These are phyloP conservation scores for Neoboletus magnificus DNA, from an alignment of 768 basidiomycete genomes.

Conservation along the genomic window DNA sequence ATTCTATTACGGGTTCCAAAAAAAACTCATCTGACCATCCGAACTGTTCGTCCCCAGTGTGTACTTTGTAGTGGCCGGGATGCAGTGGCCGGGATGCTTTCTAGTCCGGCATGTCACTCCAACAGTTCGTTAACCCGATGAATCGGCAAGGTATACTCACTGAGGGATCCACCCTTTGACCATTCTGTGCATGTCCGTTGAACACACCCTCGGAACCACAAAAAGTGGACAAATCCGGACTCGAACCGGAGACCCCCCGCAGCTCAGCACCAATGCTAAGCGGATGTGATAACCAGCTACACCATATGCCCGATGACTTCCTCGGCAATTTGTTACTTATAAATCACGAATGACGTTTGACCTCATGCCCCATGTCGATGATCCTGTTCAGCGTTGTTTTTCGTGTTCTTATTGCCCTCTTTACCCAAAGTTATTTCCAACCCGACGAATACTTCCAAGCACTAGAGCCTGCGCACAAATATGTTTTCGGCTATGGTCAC, in stretches of 20 bases:
- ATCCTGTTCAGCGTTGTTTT: conserved; percentile 40
- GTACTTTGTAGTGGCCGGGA: background rate
- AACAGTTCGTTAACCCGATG: background rate
- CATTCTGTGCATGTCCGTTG: background rate
- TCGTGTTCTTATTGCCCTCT: conserved; percentile 61
- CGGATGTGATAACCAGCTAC: conserved; percentile 42
- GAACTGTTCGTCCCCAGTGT: background rate
- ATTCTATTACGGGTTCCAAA: background rate
- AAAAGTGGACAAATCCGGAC: conserved; percentile 39
- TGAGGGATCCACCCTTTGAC: background rate
- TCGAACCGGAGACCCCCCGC: conserved; percentile 41
- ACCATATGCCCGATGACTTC: conserved; percentile 32
- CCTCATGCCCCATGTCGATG: background rate
- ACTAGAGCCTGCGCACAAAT: conserved; percentile 84
- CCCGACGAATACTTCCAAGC: conserved; percentile 97
- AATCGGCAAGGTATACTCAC: background rate
- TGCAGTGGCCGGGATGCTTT: no score
- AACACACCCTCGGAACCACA: no score
- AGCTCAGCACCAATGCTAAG: conserved; percentile 33
- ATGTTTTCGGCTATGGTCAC: conserved; percentile 89
- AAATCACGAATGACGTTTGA: background rate
- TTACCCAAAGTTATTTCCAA: conserved; percentile 86
- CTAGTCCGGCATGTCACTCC: background rate
- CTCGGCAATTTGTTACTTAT: background rate
- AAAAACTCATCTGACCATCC: background rate